phyloP scores from a whole-genome alignment of 75 land plant species.

The Adiantum capillusveneris region DNA sequence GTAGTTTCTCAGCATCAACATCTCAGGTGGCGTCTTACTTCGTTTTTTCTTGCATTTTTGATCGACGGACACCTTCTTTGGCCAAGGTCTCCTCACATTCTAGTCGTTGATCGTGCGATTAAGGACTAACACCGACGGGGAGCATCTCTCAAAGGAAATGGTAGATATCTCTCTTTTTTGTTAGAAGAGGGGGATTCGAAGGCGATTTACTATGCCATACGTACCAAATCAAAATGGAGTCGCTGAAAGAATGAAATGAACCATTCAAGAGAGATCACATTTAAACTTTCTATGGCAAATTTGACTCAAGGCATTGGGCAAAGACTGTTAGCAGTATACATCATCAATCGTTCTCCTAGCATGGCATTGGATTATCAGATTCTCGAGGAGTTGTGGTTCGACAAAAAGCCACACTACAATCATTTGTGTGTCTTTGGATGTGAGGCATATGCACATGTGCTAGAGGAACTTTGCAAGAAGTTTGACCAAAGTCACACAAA shows the following conservation, averaged over 20 bases:
- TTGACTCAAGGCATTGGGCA: neutral
- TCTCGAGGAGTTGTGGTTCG: neutral
- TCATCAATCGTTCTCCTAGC: constrained; percentile 1
- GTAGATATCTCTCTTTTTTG: too few species aligned
- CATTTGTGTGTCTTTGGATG: constrained; percentile 4
- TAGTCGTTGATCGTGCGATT: too few species aligned
- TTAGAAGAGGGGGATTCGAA: neutral
- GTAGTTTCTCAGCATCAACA: too few species aligned
- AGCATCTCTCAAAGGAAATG: too few species aligned
- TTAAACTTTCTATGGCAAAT: constrained; percentile 2
- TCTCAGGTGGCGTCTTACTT: too few species aligned
- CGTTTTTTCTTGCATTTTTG: too few species aligned
- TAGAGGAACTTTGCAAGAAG: neutral
- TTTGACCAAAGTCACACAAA: constrained; percentile 1
- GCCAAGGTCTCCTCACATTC: too few species aligned
- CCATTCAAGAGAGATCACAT: constrained; percentile 13
- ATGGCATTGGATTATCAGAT: neutral
- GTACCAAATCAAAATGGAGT: constrained; percentile 18
- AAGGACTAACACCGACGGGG: too few species aligned
- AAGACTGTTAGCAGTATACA: neutral
- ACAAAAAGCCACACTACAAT: neutral
- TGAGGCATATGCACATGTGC: constrained; percentile 6
- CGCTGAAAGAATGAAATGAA: too few species aligned
- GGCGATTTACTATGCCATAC: neutral
- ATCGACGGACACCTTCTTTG: too few species aligned